A percentile compares a stretch with the other conserved stretches of the same genome.
These are phyloP conservation scores for Chlorophyllum brunneum DNA, from an alignment of 768 basidiomycete genomes.

Conservation along the genomic window DNA sequence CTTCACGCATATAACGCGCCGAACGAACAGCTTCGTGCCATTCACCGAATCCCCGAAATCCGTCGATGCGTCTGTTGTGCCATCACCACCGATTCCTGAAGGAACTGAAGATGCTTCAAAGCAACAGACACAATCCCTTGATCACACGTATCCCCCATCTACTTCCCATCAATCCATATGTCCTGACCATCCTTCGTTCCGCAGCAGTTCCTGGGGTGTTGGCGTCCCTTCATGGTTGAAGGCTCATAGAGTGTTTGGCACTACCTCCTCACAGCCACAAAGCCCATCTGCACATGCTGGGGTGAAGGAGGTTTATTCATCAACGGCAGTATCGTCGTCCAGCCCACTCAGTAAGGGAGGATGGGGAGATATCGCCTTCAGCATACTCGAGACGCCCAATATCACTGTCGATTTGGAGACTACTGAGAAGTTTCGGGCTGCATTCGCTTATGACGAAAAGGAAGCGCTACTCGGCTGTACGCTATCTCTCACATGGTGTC, in stretches of 20 bases:
- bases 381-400: constrained; percentile 76
- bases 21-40: constrained; percentile 58
- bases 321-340: constrained; percentile 26
- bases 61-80: constrained; percentile 10
- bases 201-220: constrained; percentile 56
- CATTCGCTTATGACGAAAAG: constrained; percentile 87
- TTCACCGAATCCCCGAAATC: constrained; percentile 43
- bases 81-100: constrained; percentile 7
- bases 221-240: constrained; percentile 74
- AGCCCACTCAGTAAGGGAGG: constrained; percentile 31
- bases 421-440: constrained; percentile 69
- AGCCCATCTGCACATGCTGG: constrained; percentile 27
- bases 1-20: constrained; percentile 65
- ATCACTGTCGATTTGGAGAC: constrained; percentile 56
- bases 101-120: constrained; percentile 15
- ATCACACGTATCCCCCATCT: constrained; percentile 82
- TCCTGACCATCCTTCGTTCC: constrained; percentile 45
- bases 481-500: constrained; percentile 27
- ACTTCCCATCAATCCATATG: constrained; percentile 44
- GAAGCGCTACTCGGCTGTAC: constrained; percentile 85
- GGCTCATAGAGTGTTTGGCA: constrained; percentile 38
- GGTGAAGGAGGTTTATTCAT: constrained; percentile 62
- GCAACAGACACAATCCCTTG: constrained; percentile 25
- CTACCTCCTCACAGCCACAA: constrained; percentile 20
- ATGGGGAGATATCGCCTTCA: constrained; percentile 65